Evolutionary conservation across 176 grass and related monocot species (phyloP).

Genomic region (Carex kokanica): DNA sequence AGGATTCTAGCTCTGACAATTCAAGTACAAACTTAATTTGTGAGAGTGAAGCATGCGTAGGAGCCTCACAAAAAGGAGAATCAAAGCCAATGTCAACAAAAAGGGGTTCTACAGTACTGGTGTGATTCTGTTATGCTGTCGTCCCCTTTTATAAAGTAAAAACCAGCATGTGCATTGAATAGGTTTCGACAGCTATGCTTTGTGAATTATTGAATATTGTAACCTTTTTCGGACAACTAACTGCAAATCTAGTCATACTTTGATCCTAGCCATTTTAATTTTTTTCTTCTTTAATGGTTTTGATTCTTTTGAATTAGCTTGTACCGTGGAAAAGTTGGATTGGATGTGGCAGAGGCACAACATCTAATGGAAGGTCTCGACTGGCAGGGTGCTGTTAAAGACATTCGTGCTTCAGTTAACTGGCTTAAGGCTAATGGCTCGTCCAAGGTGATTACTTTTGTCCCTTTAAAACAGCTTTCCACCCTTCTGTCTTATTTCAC

Average conservation of each 20-base stretch:
- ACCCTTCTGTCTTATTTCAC: neutral
- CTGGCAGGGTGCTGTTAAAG: conserved; percentile 81
- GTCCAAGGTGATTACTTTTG: conserved; percentile 44
- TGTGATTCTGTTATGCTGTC: neutral
- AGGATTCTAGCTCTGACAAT: neutral
- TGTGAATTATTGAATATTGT: neutral
- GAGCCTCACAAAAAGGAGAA: neutral
- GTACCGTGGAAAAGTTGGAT: conserved; percentile 88
- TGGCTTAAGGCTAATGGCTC: conserved; percentile 94
- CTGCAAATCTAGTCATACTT: neutral
- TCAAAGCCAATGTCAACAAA: neutral
- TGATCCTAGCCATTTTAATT: neutral
- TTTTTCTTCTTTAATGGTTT: neutral
- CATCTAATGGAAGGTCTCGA: conserved; percentile 86
- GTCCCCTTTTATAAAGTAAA: too few species aligned
- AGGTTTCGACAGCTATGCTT: too few species aligned
- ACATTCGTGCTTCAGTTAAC: conserved; percentile 86
- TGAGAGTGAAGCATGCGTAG: neutral
- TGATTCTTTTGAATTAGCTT: conserved; percentile 42
- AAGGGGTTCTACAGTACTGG: neutral
- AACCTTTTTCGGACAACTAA: neutral
- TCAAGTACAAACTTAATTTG: neutral
- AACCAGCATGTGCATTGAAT: too few species aligned
- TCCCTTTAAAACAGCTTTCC: conserved; percentile 9
- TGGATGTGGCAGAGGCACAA: conserved; percentile 81